Evolutionary conservation across 352 stramenopile species (phyloP).

Genomic region (Pythium sp.): DNA sequence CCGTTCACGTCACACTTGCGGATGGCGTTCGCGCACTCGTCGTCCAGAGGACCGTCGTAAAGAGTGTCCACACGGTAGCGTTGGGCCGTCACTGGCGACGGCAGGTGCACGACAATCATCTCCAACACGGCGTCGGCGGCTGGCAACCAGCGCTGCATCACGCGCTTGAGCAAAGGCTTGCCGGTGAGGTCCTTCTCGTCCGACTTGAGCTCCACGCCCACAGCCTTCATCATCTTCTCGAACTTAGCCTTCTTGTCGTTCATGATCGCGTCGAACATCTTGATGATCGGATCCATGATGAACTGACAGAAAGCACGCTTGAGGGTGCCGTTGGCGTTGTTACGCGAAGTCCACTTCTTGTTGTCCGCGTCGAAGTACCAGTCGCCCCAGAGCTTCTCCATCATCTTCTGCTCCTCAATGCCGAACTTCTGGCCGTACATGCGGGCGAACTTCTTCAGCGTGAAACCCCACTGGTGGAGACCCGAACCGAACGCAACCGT

Average conservation of each 20-base stretch:
- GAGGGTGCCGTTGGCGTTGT: slow-evolving; percentile 91
- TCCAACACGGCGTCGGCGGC: slow-evolving; percentile 98
- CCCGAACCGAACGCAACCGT: slow-evolving; percentile 99
- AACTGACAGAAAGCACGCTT: slow-evolving; percentile 99
- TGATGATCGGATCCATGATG: slow-evolving; percentile 99
- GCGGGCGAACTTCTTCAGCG: slow-evolving; percentile 98
- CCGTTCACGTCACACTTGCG: slow-evolving; percentile 97
- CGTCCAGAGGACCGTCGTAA: slow-evolving; percentile 98
- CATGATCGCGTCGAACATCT: slow-evolving; percentile 99
- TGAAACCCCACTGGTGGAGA: slow-evolving; percentile 99
- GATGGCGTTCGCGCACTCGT: slow-evolving; percentile 97
- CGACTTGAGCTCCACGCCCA: slow-evolving; percentile 97
- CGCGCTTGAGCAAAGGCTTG: slow-evolving; percentile 97
- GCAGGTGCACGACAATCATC: slow-evolving; percentile 99
- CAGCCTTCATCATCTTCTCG: slow-evolving; percentile 96
- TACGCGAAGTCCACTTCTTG: slow-evolving; percentile 96
- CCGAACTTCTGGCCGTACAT: slow-evolving; percentile 99
- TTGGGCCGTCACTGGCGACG: slow-evolving; percentile 96
- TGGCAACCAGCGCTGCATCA: slow-evolving; percentile 99
- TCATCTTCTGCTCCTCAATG: slow-evolving; percentile 99
- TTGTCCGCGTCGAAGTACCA: slow-evolving; percentile 95
- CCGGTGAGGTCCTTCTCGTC: slow-evolving; percentile 96
- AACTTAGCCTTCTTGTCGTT: slow-evolving; percentile 99
- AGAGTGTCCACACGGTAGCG: slow-evolving; percentile 98
- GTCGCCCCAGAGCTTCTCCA: slow-evolving; percentile 99